phyloP scores from a whole-genome alignment of 352 stramenopile species.

The Phytopythium boreale region DNA sequence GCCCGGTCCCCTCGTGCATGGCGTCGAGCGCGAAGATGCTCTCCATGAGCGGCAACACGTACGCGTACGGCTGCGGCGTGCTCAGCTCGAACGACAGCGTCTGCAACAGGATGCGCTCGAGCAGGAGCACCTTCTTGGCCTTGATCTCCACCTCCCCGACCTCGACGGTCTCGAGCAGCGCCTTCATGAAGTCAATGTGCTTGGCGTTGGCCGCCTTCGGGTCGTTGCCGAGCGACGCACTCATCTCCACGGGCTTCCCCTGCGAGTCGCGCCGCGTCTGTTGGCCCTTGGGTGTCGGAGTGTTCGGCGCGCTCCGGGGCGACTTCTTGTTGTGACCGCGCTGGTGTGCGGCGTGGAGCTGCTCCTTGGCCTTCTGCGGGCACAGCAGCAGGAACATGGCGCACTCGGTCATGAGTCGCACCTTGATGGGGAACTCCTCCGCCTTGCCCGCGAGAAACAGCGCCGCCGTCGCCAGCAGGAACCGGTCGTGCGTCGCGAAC shows the following conservation, averaged over 20 bases:
- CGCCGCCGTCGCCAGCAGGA: constrained; percentile 67
- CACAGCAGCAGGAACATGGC: constrained; percentile 63
- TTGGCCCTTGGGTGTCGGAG: constrained; percentile 12
- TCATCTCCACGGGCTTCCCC: constrained; percentile 48
- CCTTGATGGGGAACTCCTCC: constrained; percentile 78
- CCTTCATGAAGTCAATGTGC: constrained; percentile 64
- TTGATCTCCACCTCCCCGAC: constrained; percentile 69
- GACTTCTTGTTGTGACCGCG: constrained; percentile 17
- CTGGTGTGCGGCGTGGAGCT: constrained; percentile 22
- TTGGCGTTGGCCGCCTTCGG: constrained; percentile 52
- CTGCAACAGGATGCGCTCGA: constrained; percentile 71
- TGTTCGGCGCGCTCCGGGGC: constrained; percentile 13
- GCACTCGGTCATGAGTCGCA: constrained; percentile 74
- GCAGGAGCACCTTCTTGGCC: constrained; percentile 54
- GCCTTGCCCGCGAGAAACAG: constrained; percentile 77
- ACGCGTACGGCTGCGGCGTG: constrained; percentile 64
- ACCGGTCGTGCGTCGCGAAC: constrained; percentile 76
- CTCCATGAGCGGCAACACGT: constrained; percentile 54
- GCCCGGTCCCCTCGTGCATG: constrained; percentile 45
- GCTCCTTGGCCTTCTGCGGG: constrained; percentile 31
- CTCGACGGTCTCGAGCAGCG: constrained; percentile 53
- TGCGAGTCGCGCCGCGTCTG: constrained; percentile 20
- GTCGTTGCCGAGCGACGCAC: constrained; percentile 45
- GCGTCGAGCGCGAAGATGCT: constrained; percentile 52
- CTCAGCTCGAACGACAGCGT: constrained; percentile 72